A percentile compares a stretch with the other conserved stretches of the same genome.
phyloP scores from a whole-genome alignment of 805 yeast species.

The Candida broadrunensis region DNA sequence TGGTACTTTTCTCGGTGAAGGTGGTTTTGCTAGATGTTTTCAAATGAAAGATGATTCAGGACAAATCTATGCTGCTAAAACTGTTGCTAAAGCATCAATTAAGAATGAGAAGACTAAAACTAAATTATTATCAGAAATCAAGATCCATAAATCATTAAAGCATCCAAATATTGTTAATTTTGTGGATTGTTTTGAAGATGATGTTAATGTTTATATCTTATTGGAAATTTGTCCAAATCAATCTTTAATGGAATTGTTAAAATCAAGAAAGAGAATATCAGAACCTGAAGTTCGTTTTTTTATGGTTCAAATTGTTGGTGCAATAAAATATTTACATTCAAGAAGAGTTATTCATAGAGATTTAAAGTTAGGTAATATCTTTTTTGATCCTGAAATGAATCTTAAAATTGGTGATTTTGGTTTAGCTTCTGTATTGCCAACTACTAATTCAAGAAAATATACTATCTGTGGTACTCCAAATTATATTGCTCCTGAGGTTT shows the following conservation, averaged over 20 bases:
- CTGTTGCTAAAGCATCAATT: slow-evolving; percentile 94
- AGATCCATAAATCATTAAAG: slow-evolving; percentile 84
- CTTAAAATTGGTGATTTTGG: slow-evolving; percentile 98
- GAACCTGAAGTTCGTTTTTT: slow-evolving; percentile 91
- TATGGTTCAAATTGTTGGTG: slow-evolving; percentile 92
- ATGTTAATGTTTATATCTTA: slow-evolving; percentile 86
- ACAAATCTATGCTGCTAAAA: slow-evolving; percentile 88
- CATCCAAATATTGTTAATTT: slow-evolving; percentile 91
- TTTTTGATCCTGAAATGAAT: slow-evolving; percentile 91
- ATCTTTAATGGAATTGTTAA: slow-evolving; percentile 87
- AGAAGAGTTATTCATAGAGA: slow-evolving; percentile 95
- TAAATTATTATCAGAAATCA: slow-evolving; percentile 87
- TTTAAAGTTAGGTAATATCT: slow-evolving; percentile 91
- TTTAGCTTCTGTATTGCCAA: slow-evolving; percentile 87
- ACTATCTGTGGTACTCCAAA: slow-evolving; percentile 99
- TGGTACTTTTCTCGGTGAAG: slow-evolving; percentile 92
- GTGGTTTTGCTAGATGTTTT: slow-evolving; percentile 98
- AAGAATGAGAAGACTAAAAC: slow-evolving; percentile 86
- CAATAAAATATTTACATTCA: slow-evolving; percentile 86
- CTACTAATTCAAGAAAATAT: slow-evolving; percentile 67
- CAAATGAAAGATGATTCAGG: slow-evolving; percentile 93
- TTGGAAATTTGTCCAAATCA: slow-evolving; percentile 95
- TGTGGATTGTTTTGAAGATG: slow-evolving; percentile 96
- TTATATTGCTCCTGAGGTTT: slow-evolving; percentile 96
- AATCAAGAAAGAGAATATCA: slow-evolving; percentile 75